phyloP scores from a whole-genome alignment of 225 moss, liverwort and hornwort species.

The Sphagnum tenellum region DNA sequence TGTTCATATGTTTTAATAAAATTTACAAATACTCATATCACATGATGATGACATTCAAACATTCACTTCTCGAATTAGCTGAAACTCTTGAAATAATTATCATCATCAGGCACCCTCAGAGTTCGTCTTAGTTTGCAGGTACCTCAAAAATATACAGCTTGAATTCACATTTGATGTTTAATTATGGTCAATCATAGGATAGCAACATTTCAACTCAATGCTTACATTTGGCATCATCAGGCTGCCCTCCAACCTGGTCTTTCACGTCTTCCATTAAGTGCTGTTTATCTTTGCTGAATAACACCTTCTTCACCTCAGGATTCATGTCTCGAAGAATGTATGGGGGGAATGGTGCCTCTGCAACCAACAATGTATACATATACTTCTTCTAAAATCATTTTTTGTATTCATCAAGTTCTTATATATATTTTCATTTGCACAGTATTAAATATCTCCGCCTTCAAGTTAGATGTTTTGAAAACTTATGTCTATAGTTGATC shows the following conservation, averaged over 20 bases:
- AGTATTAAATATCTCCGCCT: too few species aligned
- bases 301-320: constrained; percentile 40
- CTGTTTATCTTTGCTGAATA: constrained; percentile 16
- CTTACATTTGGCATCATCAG: too few species aligned
- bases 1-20: too few species aligned
- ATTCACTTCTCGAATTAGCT: neutral
- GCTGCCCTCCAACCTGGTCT: constrained; percentile 5
- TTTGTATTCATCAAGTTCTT: neutral
- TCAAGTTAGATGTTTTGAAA: too few species aligned
- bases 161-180: constrained; percentile 9
- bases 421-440: too few species aligned
- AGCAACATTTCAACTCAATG: too few species aligned
- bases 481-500: too few species aligned
- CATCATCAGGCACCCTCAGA: neutral
- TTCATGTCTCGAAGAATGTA: constrained; percentile 36
- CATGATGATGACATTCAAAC: neutral
- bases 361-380: neutral
- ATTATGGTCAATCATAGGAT: constrained; percentile 8
- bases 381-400: neutral
- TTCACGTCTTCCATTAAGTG: constrained; percentile 9
- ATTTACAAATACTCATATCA: neutral
- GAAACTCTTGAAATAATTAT: neutral
- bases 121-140: neutral
- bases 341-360: constrained; percentile 23
- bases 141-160: neutral